Evolutionary conservation across 768 basidiomycete genomes (phyloP).

Genomic region (Pisolithus marmoratus): DNA sequence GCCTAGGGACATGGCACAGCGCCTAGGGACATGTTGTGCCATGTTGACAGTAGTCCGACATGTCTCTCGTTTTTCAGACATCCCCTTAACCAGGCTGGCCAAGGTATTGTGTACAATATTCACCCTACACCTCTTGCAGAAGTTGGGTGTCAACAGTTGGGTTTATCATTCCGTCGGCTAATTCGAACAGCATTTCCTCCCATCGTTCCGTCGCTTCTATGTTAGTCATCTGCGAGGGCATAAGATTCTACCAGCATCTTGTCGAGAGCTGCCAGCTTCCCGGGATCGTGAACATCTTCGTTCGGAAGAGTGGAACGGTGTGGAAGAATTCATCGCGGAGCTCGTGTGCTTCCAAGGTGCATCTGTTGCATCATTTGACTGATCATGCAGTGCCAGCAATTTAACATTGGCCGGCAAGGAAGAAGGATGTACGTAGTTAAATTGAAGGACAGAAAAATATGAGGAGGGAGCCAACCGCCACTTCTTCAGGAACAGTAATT

Average conservation of each 20-base stretch:
- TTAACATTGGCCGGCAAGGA: conserved; percentile 51
- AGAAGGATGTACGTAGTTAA: background rate
- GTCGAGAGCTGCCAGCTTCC: conserved; percentile 90
- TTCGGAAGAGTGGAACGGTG: conserved; percentile 88
- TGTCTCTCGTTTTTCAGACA: no score
- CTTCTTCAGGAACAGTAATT: conserved; percentile 88
- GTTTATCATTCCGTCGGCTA: no score
- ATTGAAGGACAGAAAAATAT: background rate
- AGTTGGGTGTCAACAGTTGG: no score
- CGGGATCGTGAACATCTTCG: conserved; percentile 93
- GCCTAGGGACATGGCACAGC: no score
- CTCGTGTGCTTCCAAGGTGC: conserved; percentile 95
- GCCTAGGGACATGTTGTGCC: no score
- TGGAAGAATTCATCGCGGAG: conserved; percentile 99
- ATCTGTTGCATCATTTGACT: conserved; percentile 98
- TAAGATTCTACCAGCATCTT: conserved; percentile 87
- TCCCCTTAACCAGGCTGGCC: no score
- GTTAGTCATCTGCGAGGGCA: conserved; percentile 35
- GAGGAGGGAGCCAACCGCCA: conserved; percentile 46
- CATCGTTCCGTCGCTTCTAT: no score
- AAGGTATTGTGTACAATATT: no score
- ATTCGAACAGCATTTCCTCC: no score
- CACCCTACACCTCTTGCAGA: no score
- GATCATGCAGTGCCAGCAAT: conserved; percentile 93
- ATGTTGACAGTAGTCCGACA: no score